These are phyloP conservation scores for Parietaria judaica DNA, from an alignment of 306 rosid species.

Conservation along the genomic window DNA sequence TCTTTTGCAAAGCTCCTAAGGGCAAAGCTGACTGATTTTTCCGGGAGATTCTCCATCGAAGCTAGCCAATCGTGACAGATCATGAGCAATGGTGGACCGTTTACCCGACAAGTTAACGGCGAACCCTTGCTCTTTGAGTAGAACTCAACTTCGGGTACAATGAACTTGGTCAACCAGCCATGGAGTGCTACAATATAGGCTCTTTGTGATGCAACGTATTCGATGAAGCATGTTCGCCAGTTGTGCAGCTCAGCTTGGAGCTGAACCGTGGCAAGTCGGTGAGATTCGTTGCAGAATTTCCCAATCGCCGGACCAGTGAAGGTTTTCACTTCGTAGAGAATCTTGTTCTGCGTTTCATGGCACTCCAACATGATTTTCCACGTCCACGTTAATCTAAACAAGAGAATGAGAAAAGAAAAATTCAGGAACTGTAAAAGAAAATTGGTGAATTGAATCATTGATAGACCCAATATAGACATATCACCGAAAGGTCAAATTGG, in stretches of 20 bases:
- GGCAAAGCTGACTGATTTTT: constrained; percentile 47
- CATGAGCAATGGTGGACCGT: constrained; percentile 70
- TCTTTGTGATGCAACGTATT: constrained; percentile 65
- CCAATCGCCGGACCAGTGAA: constrained; percentile 50
- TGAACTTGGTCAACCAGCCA: constrained; percentile 80
- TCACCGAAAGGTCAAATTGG: too few species aligned
- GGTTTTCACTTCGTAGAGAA: constrained; percentile 64
- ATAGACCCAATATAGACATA: too few species aligned
- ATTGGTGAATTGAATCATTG: too few species aligned
- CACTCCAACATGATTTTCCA: constrained; percentile 81
- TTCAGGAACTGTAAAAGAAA: constrained; percentile 5
- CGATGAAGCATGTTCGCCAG: constrained; percentile 60
- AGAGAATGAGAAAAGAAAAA: constrained; percentile 30
- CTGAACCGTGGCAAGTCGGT: constrained; percentile 63
- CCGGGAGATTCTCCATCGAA: constrained; percentile 63
- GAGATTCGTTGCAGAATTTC: constrained; percentile 71
- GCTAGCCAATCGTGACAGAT: constrained; percentile 67
- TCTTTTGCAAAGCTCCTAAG: constrained; percentile 60
- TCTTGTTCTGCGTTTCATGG: constrained; percentile 85
- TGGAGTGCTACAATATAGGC: constrained; percentile 75
- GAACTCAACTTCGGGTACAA: constrained; percentile 67
- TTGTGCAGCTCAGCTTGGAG: constrained; percentile 75
- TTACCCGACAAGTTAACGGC: constrained; percentile 33
- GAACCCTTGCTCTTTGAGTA: constrained; percentile 51
- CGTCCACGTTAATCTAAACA: constrained; percentile 69